Base-by-base conservation (phyloP, 2,329 filamentous ascomycete species). In the Penicillium aurantiogriseum region DNA sequence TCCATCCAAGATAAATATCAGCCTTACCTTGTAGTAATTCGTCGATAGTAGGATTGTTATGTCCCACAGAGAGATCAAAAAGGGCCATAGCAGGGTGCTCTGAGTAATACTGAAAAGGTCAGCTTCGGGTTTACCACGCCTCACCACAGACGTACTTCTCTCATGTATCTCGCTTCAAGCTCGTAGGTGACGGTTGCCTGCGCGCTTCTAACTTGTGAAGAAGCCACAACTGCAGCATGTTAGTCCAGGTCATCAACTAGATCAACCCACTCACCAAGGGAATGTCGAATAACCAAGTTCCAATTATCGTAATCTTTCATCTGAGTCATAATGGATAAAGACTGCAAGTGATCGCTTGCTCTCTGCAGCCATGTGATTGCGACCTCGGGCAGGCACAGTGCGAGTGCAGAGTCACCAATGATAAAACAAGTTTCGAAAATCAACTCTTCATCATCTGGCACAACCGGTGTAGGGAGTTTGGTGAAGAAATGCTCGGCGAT, bases 401-500 rank as follows among this genome's bases (percentile, higher is more conserved):
- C 71, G 2, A 85, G 71, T 15, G 88, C 73, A 15, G 81, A 80
- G 47, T 81, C 85, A 4, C 91, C 91, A 40, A 96, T 89, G 58
- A 88, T 85, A 61, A 87, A 90, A 8, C 92, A 79, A 2, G 88
- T 76, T 64, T 91, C 87, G 4, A 86, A 82, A 43, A 92, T 79
- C 1, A 80, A 80, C 2, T 73, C 60, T 0, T 81, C 72, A 43
- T 86, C 80, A 2, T 84, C 69, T 0, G 69, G 53, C 51, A 66
- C 23, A 66, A 67, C 38, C 65, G 71, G 10, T 75, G 71, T n/a
- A 59, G 75, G 65, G 46, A 85, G 74, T 65, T 89, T 89, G 36
- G 74, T 74, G 71, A 88, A 92, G 80, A 94, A 85, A 71, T 91
- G 85, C 54, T 96, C 90, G 29, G 90, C 90, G 47, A 92, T 83